Evolutionary conservation across 768 basidiomycete genomes (phyloP), one percentile per base, ranked within the genome.

Genomic region (Cyathus striatus): DNA sequence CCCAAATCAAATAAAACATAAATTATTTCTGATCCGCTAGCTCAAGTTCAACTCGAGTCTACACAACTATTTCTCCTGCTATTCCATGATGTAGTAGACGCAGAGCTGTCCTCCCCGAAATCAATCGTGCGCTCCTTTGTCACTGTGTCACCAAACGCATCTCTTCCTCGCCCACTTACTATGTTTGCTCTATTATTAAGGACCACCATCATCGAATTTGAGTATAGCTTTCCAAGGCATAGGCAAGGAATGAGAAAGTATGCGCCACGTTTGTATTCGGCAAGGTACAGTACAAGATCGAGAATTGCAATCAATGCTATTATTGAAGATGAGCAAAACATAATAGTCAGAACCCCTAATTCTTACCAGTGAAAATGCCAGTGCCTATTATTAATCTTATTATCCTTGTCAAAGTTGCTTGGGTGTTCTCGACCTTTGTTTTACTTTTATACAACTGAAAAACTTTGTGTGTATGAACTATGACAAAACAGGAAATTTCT

Each of bases 191-290:
- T 9, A 18, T 18, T 36, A 18, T 36, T 36, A 18, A 36, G 17
- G 12, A 36, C 20, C 35, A 36, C 35, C 35, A 36, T 36, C 35
- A 36, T 36, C 10, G 35, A 36, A 18, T 36, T 36, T 7, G 35
- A 36, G 17, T 36, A 36, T 36, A 36, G 35, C 20, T 36, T 36
- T 7, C 35, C 35, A 18, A 36, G 7, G 9, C 7, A 9, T 9
- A 18, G 7, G 35, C 35, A 36, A 18, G 35, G 35, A 6, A 18
- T 9, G 9, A 36, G 7, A 18, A 36, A 36, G 35, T 9, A 36
- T 6, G 12, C 35, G 35, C 35, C 35, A 6, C 10, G 17, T 9
- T 36, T 36, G 9, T 9, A 18, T 9, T 7, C 10, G 17, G 12
- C 35, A 18, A 36, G 20, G 35, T 9, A 36, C 7, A 36, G 35